Base-by-base conservation (phyloP, 176 grass and related monocot species). In the Urochloa ruziziensis region DNA sequence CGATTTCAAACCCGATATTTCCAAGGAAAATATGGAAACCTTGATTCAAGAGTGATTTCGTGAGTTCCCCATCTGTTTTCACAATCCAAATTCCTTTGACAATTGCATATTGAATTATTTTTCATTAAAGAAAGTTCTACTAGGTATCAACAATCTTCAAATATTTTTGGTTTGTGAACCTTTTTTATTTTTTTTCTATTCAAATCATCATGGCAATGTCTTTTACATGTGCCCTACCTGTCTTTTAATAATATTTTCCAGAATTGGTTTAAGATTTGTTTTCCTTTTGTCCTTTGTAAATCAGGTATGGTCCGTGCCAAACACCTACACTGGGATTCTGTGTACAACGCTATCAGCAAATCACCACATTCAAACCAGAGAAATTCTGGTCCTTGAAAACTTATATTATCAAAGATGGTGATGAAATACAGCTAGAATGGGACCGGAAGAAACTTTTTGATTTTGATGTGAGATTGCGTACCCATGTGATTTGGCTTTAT, bases 11-110 rank as follows among this genome's bases (percentile, higher is more conserved):
- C 96, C 48, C 84, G 92, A 49, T 98, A 90, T 85, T 98, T 98
- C 73, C 96, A 98, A 82, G 96, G 92, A 79, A 98, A 98, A 84
- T 98, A 95, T 76, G 96, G 96, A 78, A 98, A 98, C 79, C 96
- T 98, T 51, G 96, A 98, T 85, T 93, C 96, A 82, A 95, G 92
- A 91, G 96, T 98, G 42, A 98, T 98, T 91, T 98, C 92, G 96
- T 95, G 83, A 98, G 96, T 91, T 85, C 86, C 37, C 64, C 67
- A 63, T 77, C 36, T 88, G 53, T 64, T 93, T 85, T 60, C 3
- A 44, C 14, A 24, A 82, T 67, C 61, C 24, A 75, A 70, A 62
- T 53, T 82, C 48, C 10, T 78, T 78, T 82, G 37, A 82, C n/a
- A 72, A 49, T 39, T 78, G 56, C 47, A 71, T 67, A 13, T 15